Evolutionary conservation across 768 basidiomycete species (phyloP).

Genomic region (Tulasnella sp.): DNA sequence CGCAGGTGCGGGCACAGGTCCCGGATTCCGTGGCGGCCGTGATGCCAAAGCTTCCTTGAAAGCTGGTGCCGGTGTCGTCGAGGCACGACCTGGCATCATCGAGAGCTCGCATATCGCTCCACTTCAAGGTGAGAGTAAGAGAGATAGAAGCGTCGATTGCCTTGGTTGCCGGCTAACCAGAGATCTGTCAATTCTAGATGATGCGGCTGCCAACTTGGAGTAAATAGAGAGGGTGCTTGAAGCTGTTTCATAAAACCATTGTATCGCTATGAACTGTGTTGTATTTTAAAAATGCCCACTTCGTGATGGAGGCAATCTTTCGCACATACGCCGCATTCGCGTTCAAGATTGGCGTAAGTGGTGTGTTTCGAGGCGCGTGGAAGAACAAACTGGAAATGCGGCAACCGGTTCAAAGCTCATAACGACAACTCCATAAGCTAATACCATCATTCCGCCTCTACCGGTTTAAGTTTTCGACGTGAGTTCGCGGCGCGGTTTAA

Average conservation of each 20-base stretch:
- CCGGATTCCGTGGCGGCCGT: slow-evolving; percentile 36
- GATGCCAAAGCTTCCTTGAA: slow-evolving; percentile 38
- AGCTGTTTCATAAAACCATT: not conserved
- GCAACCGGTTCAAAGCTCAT: too few relatives aligned
- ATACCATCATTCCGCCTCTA: too few relatives aligned
- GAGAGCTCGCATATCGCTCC: slow-evolving; percentile 49
- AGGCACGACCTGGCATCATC: slow-evolving; percentile 50
- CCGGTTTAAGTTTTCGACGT: too few relatives aligned
- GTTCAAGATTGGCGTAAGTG: too few relatives aligned
- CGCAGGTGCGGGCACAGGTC: slow-evolving; percentile 37
- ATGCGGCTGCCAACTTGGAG: not conserved
- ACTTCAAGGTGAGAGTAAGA: slow-evolving; percentile 33
- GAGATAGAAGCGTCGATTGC: slow-evolving; percentile 34
- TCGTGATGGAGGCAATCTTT: too few relatives aligned
- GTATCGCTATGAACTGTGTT: not conserved
- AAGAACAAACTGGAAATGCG: too few relatives aligned
- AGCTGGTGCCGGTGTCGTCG: slow-evolving; percentile 43
- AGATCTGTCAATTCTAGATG: not conserved
- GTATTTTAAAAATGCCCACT: not conserved
- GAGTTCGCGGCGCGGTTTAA: too few relatives aligned
- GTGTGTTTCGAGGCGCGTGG: too few relatives aligned
- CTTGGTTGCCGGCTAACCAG: slow-evolving; percentile 27
- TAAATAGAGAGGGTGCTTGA: not conserved
- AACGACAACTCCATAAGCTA: too few relatives aligned
- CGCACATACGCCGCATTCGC: too few relatives aligned